These are phyloP conservation scores for Monosporozyma aerobia DNA, from an alignment of 805 yeast genomes.

Conservation along the genomic window DNA sequence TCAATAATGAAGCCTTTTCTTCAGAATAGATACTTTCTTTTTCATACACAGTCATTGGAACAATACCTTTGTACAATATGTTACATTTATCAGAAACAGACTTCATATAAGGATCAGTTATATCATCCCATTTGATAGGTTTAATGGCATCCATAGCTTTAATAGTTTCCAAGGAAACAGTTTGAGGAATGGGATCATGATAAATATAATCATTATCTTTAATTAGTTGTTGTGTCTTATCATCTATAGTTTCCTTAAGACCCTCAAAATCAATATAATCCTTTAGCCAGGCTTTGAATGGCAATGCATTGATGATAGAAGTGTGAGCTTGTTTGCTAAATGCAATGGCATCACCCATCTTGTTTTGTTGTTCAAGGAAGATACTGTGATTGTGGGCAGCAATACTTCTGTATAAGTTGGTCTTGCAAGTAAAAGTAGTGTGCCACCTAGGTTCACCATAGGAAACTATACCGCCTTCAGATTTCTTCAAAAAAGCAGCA, in stretches of 20 bases:
- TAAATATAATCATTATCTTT: slow-evolving; percentile 88
- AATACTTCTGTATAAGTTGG: slow-evolving; percentile 46
- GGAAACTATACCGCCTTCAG: slow-evolving; percentile 22
- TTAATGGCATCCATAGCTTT: slow-evolving; percentile 55
- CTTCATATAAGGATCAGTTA: slow-evolving; percentile 35
- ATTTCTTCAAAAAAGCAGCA: slow-evolving; percentile 34
- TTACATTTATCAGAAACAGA: slow-evolving; percentile 30
- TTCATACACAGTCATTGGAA: slow-evolving; percentile 84
- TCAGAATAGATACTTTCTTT: slow-evolving; percentile 82
- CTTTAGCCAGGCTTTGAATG: slow-evolving; percentile 30
- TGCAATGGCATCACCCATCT: slow-evolving; percentile 73
- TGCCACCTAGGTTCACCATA: slow-evolving; percentile 45
- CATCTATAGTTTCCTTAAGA: slow-evolving; percentile 28
- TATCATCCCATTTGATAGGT: slow-evolving; percentile 58
- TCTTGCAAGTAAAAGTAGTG: slow-evolving; percentile 42
- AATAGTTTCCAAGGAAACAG: slow-evolving; percentile 25
- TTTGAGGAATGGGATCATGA: slow-evolving; percentile 65
- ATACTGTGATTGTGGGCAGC: slow-evolving; percentile 53
- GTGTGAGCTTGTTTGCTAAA: slow-evolving; percentile 44
- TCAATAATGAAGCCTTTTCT: slow-evolving; percentile 66
- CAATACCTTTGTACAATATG: slow-evolving; percentile 65
- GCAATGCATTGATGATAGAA: slow-evolving; percentile 20
- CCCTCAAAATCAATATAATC: slow-evolving; percentile 28
- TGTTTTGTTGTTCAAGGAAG: slow-evolving; percentile 42
- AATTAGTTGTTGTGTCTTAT: slow-evolving; percentile 36